Percentiles rank a stretch among this genome's conserved stretches.
These are phyloP conservation scores for Megacollybia marginata DNA, from an alignment of 768 basidiomycete genomes.

Conservation along the genomic window DNA sequence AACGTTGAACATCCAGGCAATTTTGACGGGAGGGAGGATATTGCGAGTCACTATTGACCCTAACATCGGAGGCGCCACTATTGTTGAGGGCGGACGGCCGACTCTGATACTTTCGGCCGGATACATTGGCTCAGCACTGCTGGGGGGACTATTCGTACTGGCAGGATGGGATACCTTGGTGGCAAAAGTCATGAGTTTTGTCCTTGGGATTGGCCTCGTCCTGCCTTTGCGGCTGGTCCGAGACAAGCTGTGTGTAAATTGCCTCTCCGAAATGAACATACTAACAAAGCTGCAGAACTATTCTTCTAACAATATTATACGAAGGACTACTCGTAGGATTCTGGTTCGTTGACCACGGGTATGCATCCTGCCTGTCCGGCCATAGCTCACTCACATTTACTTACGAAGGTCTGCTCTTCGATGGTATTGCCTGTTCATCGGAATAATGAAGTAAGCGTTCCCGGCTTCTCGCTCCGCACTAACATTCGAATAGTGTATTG, in stretches of 20 bases:
- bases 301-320: conserved; percentile 71
- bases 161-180: conserved; percentile 86
- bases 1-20: conserved; percentile 39
- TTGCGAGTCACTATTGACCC: conserved; percentile 80
- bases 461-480: conserved; percentile 3
- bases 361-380: conserved; percentile 20
- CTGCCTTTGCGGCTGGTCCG: conserved; percentile 80
- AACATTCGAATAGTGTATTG: conserved; percentile 44
- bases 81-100: conserved; percentile 72
- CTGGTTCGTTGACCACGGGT: conserved; percentile 95
- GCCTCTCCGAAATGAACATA: not conserved
- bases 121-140: conserved; percentile 74
- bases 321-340: conserved; percentile 87
- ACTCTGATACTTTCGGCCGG: conserved; percentile 69
- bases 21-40: conserved; percentile 74
- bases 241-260: conserved; percentile 71
- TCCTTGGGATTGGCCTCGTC: conserved; percentile 81
- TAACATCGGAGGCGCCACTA: conserved; percentile 66
- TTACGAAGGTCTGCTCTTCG: conserved; percentile 60
- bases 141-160: conserved; percentile 78
- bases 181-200: conserved; percentile 88
- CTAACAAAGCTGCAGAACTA: conserved; percentile 53
- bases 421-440: conserved; percentile 78
- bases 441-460: conserved; percentile 70
- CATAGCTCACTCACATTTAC: conserved; percentile 1